Base-by-base conservation (phyloP, 1,139 yeast genomes). In the Yamadazyma atmosphaerica region DNA sequence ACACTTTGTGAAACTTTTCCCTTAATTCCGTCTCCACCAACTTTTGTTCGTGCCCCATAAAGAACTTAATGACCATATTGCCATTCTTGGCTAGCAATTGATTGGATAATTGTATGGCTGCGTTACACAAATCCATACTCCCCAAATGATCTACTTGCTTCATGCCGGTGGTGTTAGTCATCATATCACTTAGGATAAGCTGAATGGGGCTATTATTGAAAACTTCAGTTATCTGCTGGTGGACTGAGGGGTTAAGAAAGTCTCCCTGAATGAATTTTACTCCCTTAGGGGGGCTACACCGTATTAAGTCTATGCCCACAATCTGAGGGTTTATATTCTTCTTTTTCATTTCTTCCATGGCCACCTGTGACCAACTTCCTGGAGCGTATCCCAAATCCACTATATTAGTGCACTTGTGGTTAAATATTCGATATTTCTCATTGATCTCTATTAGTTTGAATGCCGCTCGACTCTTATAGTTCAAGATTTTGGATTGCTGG, bases 391-490 rank as follows among this genome's bases (percentile, higher is more conserved):
- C 77, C 36, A 92, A 68, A 61, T 92, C 98, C 3, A 92, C 80
- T 0, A 92, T 84, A 39, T 83, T 79, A 49, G 65, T 69, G 2
- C 65, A 45, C 6, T 43, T 42, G 6, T 75, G 69, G 39, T 64
- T 64, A 58, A 92, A 81, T 2, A 92, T 46, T 21, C 68, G 63
- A 60, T 72, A 84, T 53, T 76, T 79, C 22, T 79, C 69, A 56
- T 89, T 81, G 24, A 92, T 70, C 55, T 84, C 88, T 15, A 81
- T 58, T 31, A 92, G 67, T 56, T 92, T 92, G 65, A 79, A 90
- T 0, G 98, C 98, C 0, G 98, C 98, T 35, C 98, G 65, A 2
- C 97, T 88, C 49, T 83, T 74, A 49, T 77, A 78, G 42, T 85
- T 77, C 36, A 75, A 72, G 9, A 66, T 64, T 52, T 77, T 81